Base-by-base conservation (phyloP, 441 rosid genomes). In the Dalechampia spathulata region DNA sequence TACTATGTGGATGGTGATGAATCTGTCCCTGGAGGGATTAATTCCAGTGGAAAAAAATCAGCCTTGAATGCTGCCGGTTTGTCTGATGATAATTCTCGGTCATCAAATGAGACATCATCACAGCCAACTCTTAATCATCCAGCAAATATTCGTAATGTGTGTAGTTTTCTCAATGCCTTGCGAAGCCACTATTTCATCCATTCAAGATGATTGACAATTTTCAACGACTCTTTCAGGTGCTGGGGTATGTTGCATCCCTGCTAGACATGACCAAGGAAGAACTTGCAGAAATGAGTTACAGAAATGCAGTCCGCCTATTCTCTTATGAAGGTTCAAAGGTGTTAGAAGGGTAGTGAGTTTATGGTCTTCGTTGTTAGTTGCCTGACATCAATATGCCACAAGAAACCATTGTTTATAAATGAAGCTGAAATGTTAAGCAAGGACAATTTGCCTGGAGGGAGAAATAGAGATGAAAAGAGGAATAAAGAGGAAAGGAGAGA, bases 91-190 rank as follows among this genome's bases (percentile, higher is more conserved):
- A 50, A 61, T 36, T 44, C 68, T 27, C 47, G 17, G 34, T 39
- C 54, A 55, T 67, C 70, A 16, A 46, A 59, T 48, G 76, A 71
- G 49, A 54, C 67, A 51, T 64, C 72, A 43, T 49, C 53, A 6
- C 58, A 64, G 46, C 78, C 70, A 7, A 76, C 77, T 36, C 82
- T 81, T 20, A 88, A 92, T 81, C 96, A 92, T 70, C 95, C 98
- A 1, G 95, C 96, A 64, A 88, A 88, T 72, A 83, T 92, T 48
- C 73, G 65, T 41, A 71, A 19, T 5, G 94, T 84, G 75, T 32
- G 79, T 58, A 36, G 28, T 32, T 57, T 47, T 30, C 49, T 54
- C 10, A 53, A 43, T 44, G 49, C 40, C 38, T 10, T 39, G 30
- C 7, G n/a, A 14, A n/a, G 34, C 23, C 57, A 19, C 41, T 10